phyloP scores from a whole-genome alignment of 805 yeast species.

The Debaryomyces tyrocola region DNA sequence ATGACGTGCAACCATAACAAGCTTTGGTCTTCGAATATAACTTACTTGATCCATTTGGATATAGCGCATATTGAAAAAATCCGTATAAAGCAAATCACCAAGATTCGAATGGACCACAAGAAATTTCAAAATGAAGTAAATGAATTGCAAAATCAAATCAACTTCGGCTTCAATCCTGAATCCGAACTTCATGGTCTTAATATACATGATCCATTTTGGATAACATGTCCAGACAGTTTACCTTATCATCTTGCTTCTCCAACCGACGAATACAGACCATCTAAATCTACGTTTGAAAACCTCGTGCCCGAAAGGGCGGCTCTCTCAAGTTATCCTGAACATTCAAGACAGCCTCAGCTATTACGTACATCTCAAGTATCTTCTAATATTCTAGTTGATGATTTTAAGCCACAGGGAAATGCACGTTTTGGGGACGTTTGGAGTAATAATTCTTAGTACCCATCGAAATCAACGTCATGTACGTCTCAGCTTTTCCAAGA shows the following conservation, averaged over 20 bases:
- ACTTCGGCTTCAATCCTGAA: not conserved
- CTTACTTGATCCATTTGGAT: slow-evolving; percentile 30
- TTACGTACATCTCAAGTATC: not conserved
- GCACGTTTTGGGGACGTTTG: too few relatives aligned
- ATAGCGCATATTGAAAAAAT: slow-evolving; percentile 28
- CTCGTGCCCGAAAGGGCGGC: too few relatives aligned
- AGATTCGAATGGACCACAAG: slow-evolving; percentile 1
- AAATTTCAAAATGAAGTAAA: slow-evolving; percentile 6
- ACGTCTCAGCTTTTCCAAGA: too few relatives aligned
- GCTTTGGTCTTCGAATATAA: slow-evolving; percentile 37
- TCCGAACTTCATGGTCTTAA: slow-evolving; percentile 30
- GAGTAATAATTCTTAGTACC: too few relatives aligned
- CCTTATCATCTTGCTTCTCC: slow-evolving; percentile 35
- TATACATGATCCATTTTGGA: slow-evolving; percentile 51
- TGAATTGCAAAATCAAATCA: not conserved
- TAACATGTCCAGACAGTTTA: slow-evolving; percentile 48
- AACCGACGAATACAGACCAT: slow-evolving; percentile 16
- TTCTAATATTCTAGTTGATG: not conserved
- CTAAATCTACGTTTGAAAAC: too few relatives aligned
- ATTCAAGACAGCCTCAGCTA: not conserved
- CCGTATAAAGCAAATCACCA: slow-evolving; percentile 14
- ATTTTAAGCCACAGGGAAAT: not conserved
- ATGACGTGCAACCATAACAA: slow-evolving; percentile 15
- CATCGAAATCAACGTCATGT: too few relatives aligned
- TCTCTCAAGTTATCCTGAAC: not conserved